Percentiles rank a stretch among this genome's conserved stretches.
These are phyloP conservation scores for Mortierella polycephala DNA, from an alignment of 371 early-diverging fungal genomes.

Conservation along the genomic window DNA sequence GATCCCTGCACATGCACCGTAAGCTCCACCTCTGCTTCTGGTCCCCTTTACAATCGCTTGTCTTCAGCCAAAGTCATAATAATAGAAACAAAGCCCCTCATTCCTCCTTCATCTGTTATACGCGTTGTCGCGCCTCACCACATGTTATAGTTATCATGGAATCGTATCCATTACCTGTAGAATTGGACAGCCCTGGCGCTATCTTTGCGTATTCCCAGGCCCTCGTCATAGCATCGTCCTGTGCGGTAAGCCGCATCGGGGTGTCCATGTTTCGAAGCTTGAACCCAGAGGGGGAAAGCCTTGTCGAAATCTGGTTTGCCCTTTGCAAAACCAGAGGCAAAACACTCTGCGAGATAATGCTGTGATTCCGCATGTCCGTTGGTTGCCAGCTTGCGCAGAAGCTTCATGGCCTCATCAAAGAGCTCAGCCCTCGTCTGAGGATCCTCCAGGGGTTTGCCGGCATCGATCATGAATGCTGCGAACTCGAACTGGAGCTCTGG, in stretches of 20 bases:
- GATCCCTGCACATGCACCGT: too few relatives aligned
- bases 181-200: conserved; percentile 72
- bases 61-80: too few relatives aligned
- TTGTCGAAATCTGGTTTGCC: conserved; percentile 77
- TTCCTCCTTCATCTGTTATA: background rate
- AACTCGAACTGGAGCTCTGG: conserved; percentile 86
- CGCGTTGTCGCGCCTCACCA: too few relatives aligned
- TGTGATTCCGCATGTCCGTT: conserved; percentile 74
- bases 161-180: conserved; percentile 64
- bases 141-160: background rate
- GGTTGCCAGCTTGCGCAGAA: conserved; percentile 68
- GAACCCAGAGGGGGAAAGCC: conserved; percentile 75
- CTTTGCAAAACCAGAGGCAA: conserved; percentile 69
- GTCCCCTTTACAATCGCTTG: too few relatives aligned
- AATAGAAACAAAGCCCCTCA: background rate
- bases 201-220: conserved; percentile 69
- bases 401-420: conserved; percentile 68
- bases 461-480: conserved; percentile 79
- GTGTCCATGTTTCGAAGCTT: conserved; percentile 76
- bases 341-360: conserved; percentile 73
- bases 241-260: conserved; percentile 76
- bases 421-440: conserved; percentile 66
- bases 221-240: conserved; percentile 78
- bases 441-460: conserved; percentile 66
- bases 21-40: too few relatives aligned